Percentiles rank a stretch among this genome's conserved stretches.
phyloP scores from a whole-genome alignment of 2,329 filamentous ascomycete genomes.

The Fusarium poae region DNA sequence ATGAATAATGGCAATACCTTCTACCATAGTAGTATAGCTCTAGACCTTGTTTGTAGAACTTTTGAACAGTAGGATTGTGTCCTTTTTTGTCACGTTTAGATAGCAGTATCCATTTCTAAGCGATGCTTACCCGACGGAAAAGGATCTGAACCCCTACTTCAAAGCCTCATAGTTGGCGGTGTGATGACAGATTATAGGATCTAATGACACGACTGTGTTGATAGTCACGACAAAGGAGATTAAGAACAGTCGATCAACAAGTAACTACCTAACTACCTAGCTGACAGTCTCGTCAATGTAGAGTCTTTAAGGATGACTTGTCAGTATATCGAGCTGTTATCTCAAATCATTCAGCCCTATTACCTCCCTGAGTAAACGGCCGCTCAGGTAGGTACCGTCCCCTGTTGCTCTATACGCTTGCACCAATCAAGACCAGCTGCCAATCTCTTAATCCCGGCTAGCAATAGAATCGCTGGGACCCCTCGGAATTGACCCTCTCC shows the following conservation, averaged over 20 bases:
- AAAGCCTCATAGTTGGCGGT: background rate
- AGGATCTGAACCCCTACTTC: background rate
- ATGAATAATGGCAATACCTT: background rate
- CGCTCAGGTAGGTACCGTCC: background rate
- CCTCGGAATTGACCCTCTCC: background rate
- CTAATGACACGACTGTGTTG: background rate
- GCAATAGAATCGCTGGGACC: background rate
- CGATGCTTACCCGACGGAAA: background rate
- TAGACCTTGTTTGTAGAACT: background rate
- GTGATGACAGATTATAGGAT: background rate
- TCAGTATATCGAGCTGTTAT: no score
- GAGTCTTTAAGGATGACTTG: no score
- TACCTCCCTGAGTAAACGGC: background rate
- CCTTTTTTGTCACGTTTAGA: background rate
- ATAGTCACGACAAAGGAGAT: background rate
- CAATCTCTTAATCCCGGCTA: background rate
- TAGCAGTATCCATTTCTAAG: background rate
- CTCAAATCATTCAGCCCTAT: conserved; percentile 18
- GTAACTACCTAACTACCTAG: no score
- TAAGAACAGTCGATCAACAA: no score
- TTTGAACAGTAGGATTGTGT: no score
- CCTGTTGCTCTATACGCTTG: background rate
- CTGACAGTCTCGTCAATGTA: no score
- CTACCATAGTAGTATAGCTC: accelerated
- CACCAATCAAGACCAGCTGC: conserved; percentile 15